Percentiles rank a stretch among this genome's conserved stretches.
Evolutionary conservation across 768 basidiomycete genomes (phyloP).

Genomic region (Hortiboletus flavorubellus): DNA sequence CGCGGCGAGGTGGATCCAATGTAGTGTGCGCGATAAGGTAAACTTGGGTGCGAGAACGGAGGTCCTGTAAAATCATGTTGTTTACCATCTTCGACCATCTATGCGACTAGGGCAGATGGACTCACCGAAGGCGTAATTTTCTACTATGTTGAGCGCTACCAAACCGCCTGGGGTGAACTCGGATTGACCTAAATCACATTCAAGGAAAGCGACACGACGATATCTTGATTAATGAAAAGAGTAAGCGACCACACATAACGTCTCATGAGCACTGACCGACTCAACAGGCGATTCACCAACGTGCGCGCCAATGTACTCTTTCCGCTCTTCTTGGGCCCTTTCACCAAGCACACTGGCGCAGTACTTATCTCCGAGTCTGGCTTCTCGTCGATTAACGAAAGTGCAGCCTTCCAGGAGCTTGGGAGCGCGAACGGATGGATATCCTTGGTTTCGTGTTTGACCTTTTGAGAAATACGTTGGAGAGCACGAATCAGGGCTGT

Average conservation of each 20-base stretch:
- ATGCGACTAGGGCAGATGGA: neutral
- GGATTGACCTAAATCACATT: slow-evolving; percentile 91
- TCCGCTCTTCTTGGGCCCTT: slow-evolving; percentile 82
- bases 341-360: slow-evolving; percentile 57
- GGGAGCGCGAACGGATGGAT: slow-evolving; percentile 35
- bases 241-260: neutral
- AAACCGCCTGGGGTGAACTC: slow-evolving; percentile 89
- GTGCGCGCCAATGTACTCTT: slow-evolving; percentile 87
- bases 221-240: slow-evolving; percentile 43
- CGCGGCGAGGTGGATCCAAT: slow-evolving; percentile 78
- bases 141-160: slow-evolving; percentile 74
- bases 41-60: slow-evolving; percentile 77
- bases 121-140: slow-evolving; percentile 67
- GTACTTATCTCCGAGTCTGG: slow-evolving; percentile 12
- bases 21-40: slow-evolving; percentile 75
- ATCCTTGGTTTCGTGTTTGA: slow-evolving; percentile 27
- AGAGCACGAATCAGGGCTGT: neutral
- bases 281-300: slow-evolving; percentile 65
- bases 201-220: slow-evolving; percentile 82
- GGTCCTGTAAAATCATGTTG: slow-evolving; percentile 52
- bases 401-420: slow-evolving; percentile 34
- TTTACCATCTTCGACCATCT: neutral
- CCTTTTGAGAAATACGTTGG: slow-evolving; percentile 23
- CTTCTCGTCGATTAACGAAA: slow-evolving; percentile 13
- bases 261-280: slow-evolving; percentile 38